Evolutionary conservation across 495 filamentous ascomycete species (phyloP).

Genomic region (Trichoderma parareesei): DNA sequence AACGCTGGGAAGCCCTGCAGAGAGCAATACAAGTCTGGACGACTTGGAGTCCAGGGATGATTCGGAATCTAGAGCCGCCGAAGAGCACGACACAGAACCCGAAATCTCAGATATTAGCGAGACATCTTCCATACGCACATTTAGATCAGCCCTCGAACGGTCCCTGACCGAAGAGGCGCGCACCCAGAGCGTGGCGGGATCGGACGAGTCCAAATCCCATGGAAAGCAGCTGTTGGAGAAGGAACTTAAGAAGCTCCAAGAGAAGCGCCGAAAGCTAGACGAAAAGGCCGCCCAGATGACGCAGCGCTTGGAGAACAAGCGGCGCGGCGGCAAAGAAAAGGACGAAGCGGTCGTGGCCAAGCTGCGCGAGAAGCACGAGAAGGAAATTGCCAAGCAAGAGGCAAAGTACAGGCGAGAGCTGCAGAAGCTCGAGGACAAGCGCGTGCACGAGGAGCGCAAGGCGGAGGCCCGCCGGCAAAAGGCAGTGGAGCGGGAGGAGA

Average conservation of each 20-base stretch:
- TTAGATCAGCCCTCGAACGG: constrained; percentile 35
- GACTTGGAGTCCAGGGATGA: background rate
- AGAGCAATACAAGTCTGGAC: constrained; percentile 1
- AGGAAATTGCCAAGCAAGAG: constrained; percentile 52
- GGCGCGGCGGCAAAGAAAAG: constrained; percentile 31
- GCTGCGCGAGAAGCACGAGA: constrained; percentile 51
- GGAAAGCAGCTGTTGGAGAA: constrained; percentile 52
- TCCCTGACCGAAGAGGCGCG: background rate
- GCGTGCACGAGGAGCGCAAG: constrained; percentile 50
- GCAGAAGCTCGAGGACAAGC: constrained; percentile 54
- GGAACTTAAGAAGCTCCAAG: constrained; percentile 66
- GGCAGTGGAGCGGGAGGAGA: constrained; percentile 46
- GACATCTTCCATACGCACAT: constrained; percentile 33
- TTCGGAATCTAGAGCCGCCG: constrained; percentile 19
- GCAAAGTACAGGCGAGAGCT: constrained; percentile 58
- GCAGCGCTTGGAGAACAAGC: constrained; percentile 35
- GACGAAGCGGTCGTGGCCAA: constrained; percentile 41
- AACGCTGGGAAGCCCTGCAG: constrained; percentile 17
- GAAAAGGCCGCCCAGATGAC: constrained; percentile 54
- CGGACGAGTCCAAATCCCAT: constrained; percentile 14
- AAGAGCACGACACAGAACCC: constrained; percentile 18
- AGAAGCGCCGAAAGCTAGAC: constrained; percentile 60
- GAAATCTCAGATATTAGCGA: constrained; percentile 19
- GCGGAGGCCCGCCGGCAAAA: constrained; percentile 51
- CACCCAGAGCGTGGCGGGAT: background rate